Conservation (phyloP, 2,329 filamentous ascomycete species). For the Colletotrichum orbiculare region DNA sequence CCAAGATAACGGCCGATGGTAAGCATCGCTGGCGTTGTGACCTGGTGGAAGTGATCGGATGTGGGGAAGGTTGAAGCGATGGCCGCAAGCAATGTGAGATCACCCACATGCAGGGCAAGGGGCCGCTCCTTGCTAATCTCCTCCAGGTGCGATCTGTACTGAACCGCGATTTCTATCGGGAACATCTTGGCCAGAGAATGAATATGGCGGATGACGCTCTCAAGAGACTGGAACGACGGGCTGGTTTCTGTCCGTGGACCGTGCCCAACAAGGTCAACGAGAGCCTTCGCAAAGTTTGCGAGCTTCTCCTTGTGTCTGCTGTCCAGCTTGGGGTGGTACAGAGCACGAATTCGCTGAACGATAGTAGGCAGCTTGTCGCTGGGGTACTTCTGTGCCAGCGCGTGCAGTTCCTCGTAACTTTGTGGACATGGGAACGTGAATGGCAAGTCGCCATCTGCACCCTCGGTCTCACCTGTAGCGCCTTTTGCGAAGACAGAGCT, state of each 20-base stretch:
- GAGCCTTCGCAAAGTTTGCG: constrained; percentile 70
- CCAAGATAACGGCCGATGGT: constrained; percentile 86
- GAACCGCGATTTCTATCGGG: constrained; percentile 79
- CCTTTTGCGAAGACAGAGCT: constrained; percentile 59
- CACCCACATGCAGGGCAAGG: constrained; percentile 70
- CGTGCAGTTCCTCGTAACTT: constrained; percentile 79
- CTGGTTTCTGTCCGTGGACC: constrained; percentile 48
- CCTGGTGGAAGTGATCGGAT: constrained; percentile 96
- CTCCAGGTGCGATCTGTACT: constrained; percentile 79
- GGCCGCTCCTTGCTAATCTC: constrained; percentile 62
- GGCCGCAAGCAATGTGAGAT: constrained; percentile 85
- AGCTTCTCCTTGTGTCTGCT: constrained; percentile 88
- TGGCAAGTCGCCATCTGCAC: constrained; percentile 67
- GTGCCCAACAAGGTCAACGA: constrained; percentile 70
- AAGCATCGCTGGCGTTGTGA: constrained; percentile 89
- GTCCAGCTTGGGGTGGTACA: constrained; percentile 91
- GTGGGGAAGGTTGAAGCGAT: constrained; percentile 90
- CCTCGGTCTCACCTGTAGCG: constrained; percentile 44
- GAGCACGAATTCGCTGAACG: constrained; percentile 87
- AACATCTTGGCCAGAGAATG: constrained; percentile 93
- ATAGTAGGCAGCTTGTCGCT: constrained; percentile 77
- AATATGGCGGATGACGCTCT: constrained; percentile 86
- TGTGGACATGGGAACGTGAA: constrained; percentile 90
- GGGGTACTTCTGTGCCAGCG: constrained; percentile 70
- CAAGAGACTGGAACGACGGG: constrained; percentile 75